Evolutionary conservation across 2,329 filamentous ascomycete genomes (phyloP).

Genomic region (Leptodontidium sp.): DNA sequence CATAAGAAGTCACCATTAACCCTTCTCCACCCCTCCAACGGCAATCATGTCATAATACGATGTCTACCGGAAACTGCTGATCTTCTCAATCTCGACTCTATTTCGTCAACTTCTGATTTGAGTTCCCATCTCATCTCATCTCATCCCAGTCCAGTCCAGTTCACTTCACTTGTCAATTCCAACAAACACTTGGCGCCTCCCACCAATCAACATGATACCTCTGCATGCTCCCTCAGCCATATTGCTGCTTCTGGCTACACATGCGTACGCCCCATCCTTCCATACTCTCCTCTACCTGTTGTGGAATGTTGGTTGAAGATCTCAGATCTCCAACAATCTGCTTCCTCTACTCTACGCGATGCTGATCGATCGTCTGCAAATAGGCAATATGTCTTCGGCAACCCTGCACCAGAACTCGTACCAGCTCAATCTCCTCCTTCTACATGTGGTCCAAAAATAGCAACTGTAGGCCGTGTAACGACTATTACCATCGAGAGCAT

Average conservation of each 20-base stretch:
- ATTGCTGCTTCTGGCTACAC: constrained; percentile 15
- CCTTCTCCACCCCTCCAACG: not conserved
- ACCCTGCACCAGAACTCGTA: constrained; percentile 2
- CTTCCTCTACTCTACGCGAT: constrained; percentile 1
- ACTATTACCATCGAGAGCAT: constrained; percentile 31
- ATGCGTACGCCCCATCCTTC: not conserved
- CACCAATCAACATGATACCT: constrained; percentile 11
- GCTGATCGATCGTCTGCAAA: not conserved
- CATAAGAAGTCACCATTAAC: constrained; percentile 15
- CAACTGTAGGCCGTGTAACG: constrained; percentile 31
- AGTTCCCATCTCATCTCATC: not conserved
- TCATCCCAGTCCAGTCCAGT: not conserved
- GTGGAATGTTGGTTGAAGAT: not conserved
- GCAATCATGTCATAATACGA: constrained; percentile 1
- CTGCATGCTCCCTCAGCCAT: not conserved
- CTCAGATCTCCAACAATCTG: not conserved
- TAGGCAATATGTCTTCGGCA: constrained; percentile 15
- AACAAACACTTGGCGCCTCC: not conserved
- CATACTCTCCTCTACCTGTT: not conserved
- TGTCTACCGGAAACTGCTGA: not conserved
- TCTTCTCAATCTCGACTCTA: not conserved
- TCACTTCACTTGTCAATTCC: not conserved
- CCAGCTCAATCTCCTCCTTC: not conserved
- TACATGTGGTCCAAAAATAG: constrained; percentile 26
- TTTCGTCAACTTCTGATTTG: not conserved